Evolutionary conservation across 2,329 filamentous ascomycete genomes (phyloP), one percentile per base, ranked within the genome.

Genomic region (Dactylellina parvicollis): DNA sequence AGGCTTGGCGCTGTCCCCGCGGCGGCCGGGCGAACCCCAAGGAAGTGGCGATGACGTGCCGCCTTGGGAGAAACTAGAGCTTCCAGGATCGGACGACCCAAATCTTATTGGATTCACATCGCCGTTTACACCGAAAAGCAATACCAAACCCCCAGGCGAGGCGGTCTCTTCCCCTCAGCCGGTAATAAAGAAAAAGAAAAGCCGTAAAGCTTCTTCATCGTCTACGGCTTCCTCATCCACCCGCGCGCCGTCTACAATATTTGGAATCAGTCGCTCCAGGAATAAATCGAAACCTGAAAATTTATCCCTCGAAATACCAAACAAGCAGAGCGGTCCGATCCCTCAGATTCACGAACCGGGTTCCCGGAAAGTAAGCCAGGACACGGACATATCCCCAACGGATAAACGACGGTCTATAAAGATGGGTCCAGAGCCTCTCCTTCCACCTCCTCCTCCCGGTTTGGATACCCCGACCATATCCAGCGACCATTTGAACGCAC

Each of bases 11-110:
- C 34, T 42, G 18, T 50, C 56, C 10, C 52, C 67, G 0, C 32
- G 18, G 14, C 47, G 49, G 14, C 44, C 55, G 7, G 46, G 42
- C 5, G 67, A 57, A 4, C 44, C 59, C 5, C 59, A 61, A 30
- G 44, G 32, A 1, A n/a, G 36, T 30, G 40, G 18, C 36, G n/a
- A 50, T 5, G 64, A 67, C 9, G 40, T 72, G 4, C 67, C 67
- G 18, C 67, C 67, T 1, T 72, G 67, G 67, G 67, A 72, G 20
- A 72, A 72, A 40, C 67, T 72, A 9, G 67, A 72, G 32, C 67
- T 72, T 5, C 67, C 67, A 10, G 67, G 67, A 1, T 24, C 65
- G 12, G 59, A 72, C 32, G 67, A 72, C 38, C 67, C 67, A 9
- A 72, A 50, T 44, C 67, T 72, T 12, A 59, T 72, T 57, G 59